Evolutionary conservation across 1,139 yeast genomes (phyloP), one percentile per base, ranked within the genome.

Genomic region (Diutina pseudorugosa): DNA sequence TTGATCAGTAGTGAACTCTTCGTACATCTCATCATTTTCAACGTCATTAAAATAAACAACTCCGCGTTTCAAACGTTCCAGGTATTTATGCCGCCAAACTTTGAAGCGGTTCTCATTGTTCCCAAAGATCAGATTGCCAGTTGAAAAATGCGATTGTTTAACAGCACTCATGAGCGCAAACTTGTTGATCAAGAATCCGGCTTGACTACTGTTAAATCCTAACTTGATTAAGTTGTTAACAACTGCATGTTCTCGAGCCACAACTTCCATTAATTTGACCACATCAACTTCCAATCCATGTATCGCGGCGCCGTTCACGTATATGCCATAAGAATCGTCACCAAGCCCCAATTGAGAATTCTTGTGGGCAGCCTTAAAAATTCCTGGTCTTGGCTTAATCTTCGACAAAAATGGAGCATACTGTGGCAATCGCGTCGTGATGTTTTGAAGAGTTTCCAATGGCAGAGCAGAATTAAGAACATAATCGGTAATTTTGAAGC

Each of bases 41-140:
- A 93, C 67, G 65, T 93, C 85, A 60, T 91, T 94, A 59, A 91
- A 73, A 70, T 83, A 91, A 1, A 85, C 73, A 7, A 91, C 77
- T 0, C 80, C 79, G 16, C 72, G 70, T 1, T 60, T 58, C 3
- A 56, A 57, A 30, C 52, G 51, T 16, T 67, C 63, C 14, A 71
- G 67, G 47, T 70, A 74, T 0, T 60, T 56, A 12, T 69, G 62
- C 47, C 66, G 61, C 56, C 62, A 71, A 3, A 76, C 63, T 47
- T 60, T 62, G 56, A 66, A 73, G 53, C 79, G 60, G 57, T 71
- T 73, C 47, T 68, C 72, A 53, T 71, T 70, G 20, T 62, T 57
- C 0, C 72, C 71, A 70, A 67, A 64, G 0, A 69, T 58, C 49
- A 27, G 36, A 44, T 71, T 66, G 4, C 78, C 77, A 25, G 55